Conservation (phyloP, 371 early-diverging fungal species). For the Mortierella sp. region DNA sequence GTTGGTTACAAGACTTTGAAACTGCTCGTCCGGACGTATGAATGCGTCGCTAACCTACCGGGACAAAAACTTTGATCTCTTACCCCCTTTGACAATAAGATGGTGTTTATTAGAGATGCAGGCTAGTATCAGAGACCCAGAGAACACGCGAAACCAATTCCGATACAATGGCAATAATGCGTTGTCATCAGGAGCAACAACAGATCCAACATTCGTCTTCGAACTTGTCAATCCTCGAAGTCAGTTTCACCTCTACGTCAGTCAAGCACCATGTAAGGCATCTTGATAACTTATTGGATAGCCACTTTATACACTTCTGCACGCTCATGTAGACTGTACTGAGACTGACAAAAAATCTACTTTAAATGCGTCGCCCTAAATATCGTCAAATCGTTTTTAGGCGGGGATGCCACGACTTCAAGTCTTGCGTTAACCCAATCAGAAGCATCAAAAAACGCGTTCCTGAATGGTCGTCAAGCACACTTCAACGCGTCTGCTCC, state of each 20-base stretch:
- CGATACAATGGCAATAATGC: constrained; percentile 1
- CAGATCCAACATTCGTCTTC: constrained; percentile 11
- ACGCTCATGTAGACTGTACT: too few relatives aligned
- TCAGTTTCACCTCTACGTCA: constrained; percentile 79
- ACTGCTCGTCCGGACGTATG: too few relatives aligned
- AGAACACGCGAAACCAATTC: constrained; percentile 17
- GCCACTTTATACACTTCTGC: too few relatives aligned
- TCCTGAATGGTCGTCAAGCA: constrained; percentile 13
- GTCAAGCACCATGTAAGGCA: constrained; percentile 83
- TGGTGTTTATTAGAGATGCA: constrained; percentile 43
- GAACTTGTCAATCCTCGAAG: constrained; percentile 23
- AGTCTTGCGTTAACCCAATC: constrained; percentile 67
- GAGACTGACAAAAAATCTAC: not conserved
- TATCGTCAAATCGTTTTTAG: constrained; percentile 44
- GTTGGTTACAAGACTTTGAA: too few relatives aligned
- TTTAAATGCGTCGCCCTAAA: not conserved
- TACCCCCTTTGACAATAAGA: constrained; percentile 10
- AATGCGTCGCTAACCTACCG: not conserved
- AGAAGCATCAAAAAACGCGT: constrained; percentile 55
- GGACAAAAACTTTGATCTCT: not conserved
- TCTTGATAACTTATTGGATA: too few relatives aligned
- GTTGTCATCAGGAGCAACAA: not conserved
- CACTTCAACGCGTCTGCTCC: not conserved
- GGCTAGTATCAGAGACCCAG: constrained; percentile 5
- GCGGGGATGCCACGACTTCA: constrained; percentile 83